Evolutionary conservation across 148 eudicot species (phyloP).

Genomic region (Chenopodium berlandieri): DNA sequence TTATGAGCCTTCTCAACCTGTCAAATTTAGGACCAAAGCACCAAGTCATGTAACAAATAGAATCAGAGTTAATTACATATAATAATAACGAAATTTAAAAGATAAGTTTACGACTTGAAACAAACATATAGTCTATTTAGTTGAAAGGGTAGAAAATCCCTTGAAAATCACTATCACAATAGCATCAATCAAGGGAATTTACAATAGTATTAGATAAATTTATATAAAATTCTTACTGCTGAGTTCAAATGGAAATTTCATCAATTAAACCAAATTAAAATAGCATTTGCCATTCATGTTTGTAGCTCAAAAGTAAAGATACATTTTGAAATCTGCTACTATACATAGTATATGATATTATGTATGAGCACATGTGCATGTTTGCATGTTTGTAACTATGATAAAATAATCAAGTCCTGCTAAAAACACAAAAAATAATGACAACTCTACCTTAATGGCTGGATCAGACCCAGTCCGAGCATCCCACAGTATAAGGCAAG

Average conservation of each 20-base stretch:
- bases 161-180: not conserved
- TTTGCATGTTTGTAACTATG: not conserved
- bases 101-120: not conserved
- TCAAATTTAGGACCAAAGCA: slow-evolving; percentile 16
- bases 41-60: not conserved
- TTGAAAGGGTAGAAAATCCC: not conserved
- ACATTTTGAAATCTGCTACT: too few species aligned
- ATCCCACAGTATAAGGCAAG: slow-evolving; percentile 95
- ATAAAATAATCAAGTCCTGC: not conserved
- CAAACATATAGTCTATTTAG: not conserved
- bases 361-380: not conserved
- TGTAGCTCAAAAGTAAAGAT: too few species aligned
- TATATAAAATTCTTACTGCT: not conserved
- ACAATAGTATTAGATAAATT: not conserved
- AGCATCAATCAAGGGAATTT: not conserved
- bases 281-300: too few species aligned
- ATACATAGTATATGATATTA: too few species aligned
- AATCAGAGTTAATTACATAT: not conserved
- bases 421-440: slow-evolving; percentile 3
- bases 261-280: not conserved
- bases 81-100: not conserved
- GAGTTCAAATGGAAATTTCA: not conserved
- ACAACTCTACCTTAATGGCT: slow-evolving; percentile 56
- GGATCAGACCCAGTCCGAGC: slow-evolving; percentile 74
- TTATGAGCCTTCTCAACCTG: slow-evolving; percentile 94